A percentile compares a stretch with the other conserved stretches of the same genome.
phyloP scores from a whole-genome alignment of 441 rosid genomes.

The Cnidoscolus chayamansa region DNA sequence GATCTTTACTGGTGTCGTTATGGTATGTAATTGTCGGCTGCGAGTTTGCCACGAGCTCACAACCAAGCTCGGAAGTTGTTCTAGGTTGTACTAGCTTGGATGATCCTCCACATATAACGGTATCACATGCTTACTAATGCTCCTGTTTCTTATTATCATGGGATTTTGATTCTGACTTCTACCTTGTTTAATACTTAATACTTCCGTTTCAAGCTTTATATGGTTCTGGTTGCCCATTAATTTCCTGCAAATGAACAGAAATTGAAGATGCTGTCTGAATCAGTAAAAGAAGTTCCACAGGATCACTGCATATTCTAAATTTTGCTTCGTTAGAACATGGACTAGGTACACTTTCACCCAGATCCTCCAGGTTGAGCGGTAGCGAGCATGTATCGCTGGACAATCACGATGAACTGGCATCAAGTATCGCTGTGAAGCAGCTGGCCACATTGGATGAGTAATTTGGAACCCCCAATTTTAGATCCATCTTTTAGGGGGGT shows the following conservation, averaged over 20 bases:
- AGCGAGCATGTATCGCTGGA: not conserved
- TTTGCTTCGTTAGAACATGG: not conserved
- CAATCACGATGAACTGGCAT: not conserved
- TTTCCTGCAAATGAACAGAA: slow-evolving; percentile 46
- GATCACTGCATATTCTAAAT: slow-evolving; percentile 27
- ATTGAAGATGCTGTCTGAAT: slow-evolving; percentile 69
- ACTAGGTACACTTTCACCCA: not conserved
- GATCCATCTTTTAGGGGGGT: too few species aligned
- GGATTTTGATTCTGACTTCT: not conserved
- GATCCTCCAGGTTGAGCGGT: not conserved
- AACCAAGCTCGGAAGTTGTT: slow-evolving; percentile 65
- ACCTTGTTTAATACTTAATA: not conserved
- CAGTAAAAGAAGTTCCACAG: slow-evolving; percentile 32
- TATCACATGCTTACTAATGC: slow-evolving; percentile 22
- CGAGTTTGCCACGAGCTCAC: slow-evolving; percentile 91
- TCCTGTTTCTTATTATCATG: not conserved
- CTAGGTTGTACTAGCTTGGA: slow-evolving; percentile 85
- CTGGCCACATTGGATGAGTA: not conserved
- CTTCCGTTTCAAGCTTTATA: not conserved
- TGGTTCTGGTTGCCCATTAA: not conserved
- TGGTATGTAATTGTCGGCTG: slow-evolving; percentile 45
- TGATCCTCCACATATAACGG: slow-evolving; percentile 86
- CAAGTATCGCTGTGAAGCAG: not conserved
- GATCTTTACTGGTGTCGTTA: not conserved
- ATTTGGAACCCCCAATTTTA: too few species aligned